phyloP scores from a whole-genome alignment of 2,329 filamentous ascomycete genomes.

The Paracoccidioides brasiliensis region DNA sequence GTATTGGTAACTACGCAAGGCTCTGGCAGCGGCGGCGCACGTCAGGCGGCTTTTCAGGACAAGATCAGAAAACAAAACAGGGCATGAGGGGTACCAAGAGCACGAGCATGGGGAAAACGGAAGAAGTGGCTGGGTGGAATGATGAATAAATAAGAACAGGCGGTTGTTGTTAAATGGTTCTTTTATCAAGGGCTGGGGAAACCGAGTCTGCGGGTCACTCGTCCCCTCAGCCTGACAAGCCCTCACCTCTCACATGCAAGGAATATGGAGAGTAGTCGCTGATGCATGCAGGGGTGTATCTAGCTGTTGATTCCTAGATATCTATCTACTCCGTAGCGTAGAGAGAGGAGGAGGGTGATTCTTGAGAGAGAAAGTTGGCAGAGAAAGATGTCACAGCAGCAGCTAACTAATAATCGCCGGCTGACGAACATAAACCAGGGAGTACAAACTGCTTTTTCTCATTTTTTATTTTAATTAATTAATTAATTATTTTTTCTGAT shows the following conservation, averaged over 20 bases:
- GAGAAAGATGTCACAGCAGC: neutral
- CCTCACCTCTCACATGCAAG: neutral
- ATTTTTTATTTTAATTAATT: too few relatives aligned
- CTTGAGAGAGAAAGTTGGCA: too few relatives aligned
- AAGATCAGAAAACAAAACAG: slow-evolving; percentile 1
- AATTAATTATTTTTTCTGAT: too few relatives aligned
- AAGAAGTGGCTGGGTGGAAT: neutral
- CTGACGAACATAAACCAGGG: too few relatives aligned
- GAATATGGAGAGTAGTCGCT: neutral
- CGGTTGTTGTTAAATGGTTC: too few relatives aligned
- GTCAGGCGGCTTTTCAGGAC: neutral
- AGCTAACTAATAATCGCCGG: neutral
- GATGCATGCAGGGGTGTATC: neutral
- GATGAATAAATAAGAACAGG: neutral
- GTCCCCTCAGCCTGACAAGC: neutral
- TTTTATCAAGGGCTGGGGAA: neutral
- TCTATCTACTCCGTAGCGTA: too few relatives aligned
- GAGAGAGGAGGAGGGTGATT: too few relatives aligned
- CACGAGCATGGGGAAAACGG: neutral
- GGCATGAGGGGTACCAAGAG: neutral
- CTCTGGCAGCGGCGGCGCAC: neutral
- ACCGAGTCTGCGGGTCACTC: neutral
- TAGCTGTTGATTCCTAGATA: neutral
- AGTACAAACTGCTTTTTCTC: too few relatives aligned
- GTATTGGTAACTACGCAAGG: neutral